Percentiles rank a stretch among this genome's conserved stretches.
Evolutionary conservation across 169 alveolate species (phyloP).

Genomic region (Plasmodium inui): DNA sequence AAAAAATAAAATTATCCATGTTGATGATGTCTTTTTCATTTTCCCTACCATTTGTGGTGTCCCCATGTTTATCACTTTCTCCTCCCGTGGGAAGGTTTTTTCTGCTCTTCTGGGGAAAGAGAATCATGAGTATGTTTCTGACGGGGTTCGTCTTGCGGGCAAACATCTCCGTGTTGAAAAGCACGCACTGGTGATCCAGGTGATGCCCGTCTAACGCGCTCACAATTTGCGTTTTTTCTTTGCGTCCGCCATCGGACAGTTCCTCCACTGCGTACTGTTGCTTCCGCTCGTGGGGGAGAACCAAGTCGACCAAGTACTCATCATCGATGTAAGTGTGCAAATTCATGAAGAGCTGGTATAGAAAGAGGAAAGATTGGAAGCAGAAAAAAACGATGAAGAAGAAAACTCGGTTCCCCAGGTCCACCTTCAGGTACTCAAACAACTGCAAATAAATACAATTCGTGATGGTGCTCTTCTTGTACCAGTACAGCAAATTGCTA

Average conservation of each 20-base stretch:
- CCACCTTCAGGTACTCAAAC: conserved; percentile 70
- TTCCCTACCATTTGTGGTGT: not conserved
- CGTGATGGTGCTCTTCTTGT: conserved; percentile 62
- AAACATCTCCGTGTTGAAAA: conserved; percentile 46
- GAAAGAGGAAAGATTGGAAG: conserved; percentile 48
- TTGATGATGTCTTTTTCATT: conserved; percentile 12
- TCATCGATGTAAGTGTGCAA: conserved; percentile 65
- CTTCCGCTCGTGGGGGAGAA: not conserved
- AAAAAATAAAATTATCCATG: conserved; percentile 61
- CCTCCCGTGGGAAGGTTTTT: not conserved
- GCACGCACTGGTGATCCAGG: not conserved
- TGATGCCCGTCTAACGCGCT: not conserved
- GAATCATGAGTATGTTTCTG: conserved; percentile 6
- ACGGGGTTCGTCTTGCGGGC: conserved; percentile 10
- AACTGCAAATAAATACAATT: conserved; percentile 61
- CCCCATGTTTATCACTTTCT: not conserved
- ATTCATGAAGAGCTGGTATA: conserved; percentile 35
- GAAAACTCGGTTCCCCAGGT: conserved; percentile 58
- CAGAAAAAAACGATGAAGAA: conserved; percentile 63
- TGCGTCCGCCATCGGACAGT: not conserved
- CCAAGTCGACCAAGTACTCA: conserved; percentile 5
- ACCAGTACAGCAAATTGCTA: conserved; percentile 36
- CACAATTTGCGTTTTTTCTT: not conserved
- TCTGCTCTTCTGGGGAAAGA: not conserved
- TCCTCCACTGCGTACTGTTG: not conserved